A percentile compares a stretch with the other conserved stretches of the same genome.
phyloP scores from a whole-genome alignment of 805 yeast genomes.

The Teunomyces barrocoloradensis region DNA sequence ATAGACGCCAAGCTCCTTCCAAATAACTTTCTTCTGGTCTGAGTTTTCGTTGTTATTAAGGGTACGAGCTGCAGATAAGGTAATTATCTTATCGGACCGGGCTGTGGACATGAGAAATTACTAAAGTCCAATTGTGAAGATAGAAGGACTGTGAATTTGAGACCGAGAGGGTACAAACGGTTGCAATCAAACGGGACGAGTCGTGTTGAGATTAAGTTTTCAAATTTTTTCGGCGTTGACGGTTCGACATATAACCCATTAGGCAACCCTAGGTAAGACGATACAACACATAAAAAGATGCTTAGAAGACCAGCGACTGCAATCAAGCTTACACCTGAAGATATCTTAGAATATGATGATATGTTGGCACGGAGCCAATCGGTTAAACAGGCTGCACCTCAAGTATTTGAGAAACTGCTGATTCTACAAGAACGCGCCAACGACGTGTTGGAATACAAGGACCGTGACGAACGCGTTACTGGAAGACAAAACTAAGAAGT shows the following conservation, averaged over 20 bases:
- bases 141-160: neutral
- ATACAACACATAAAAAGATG: slow-evolving; percentile 35
- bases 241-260: slow-evolving; percentile 2
- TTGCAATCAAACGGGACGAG: slow-evolving; percentile 1
- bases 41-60: slow-evolving; percentile 18
- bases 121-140: slow-evolving; percentile 5
- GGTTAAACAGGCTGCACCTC: neutral
- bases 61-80: slow-evolving; percentile 25
- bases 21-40: slow-evolving; percentile 26
- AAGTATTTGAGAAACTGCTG: neutral
- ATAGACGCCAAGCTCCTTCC: slow-evolving; percentile 46
- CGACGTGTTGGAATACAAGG: slow-evolving; percentile 1
- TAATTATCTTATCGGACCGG: slow-evolving; percentile 22
- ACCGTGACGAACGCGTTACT: neutral
- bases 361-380: slow-evolving; percentile 6
- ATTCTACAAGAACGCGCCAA: slow-evolving; percentile 3
- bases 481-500: neutral
- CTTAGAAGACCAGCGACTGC: slow-evolving; percentile 71
- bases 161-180: neutral
- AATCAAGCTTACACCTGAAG: slow-evolving; percentile 66
- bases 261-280: slow-evolving; percentile 25
- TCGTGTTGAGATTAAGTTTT: neutral
- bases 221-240: neutral
- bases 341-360: slow-evolving; percentile 52
- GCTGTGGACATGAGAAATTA: slow-evolving; percentile 17